These are phyloP conservation scores for Candida ortonii DNA, from an alignment of 805 yeast species.

Conservation along the genomic window DNA sequence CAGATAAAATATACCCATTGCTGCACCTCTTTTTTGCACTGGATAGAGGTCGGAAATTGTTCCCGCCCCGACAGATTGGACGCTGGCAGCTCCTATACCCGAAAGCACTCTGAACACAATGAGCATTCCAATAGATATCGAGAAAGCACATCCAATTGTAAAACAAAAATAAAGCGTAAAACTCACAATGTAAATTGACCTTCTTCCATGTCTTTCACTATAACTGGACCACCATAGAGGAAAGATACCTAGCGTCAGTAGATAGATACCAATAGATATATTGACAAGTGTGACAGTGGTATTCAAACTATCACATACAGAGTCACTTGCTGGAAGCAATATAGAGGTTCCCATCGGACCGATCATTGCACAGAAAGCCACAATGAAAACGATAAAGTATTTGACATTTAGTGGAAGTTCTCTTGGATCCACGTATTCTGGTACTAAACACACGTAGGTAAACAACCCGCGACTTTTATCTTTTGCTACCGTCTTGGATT, in stretches of 20 bases:
- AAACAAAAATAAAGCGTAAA: conserved; percentile 63
- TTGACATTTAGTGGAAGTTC: conserved; percentile 53
- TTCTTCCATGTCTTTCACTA: conserved; percentile 71
- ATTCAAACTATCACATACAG: conserved; percentile 50
- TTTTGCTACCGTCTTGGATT: conserved; percentile 32
- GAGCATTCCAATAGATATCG: conserved; percentile 58
- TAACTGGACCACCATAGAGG: conserved; percentile 90
- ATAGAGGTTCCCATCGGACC: conserved; percentile 93
- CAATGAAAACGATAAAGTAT: conserved; percentile 53
- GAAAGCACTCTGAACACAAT: conserved; percentile 67
- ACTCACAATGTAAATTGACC: conserved; percentile 69
- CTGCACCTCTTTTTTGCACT: conserved; percentile 68
- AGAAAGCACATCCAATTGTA: conserved; percentile 67
- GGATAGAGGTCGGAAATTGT: conserved; percentile 72
- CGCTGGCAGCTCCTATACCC: conserved; percentile 83
- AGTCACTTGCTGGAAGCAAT: conserved; percentile 71
- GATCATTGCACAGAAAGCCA: conserved; percentile 70
- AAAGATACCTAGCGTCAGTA: conserved; percentile 69
- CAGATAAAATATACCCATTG: conserved; percentile 75
- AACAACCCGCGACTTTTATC: conserved; percentile 58
- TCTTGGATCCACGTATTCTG: conserved; percentile 74
- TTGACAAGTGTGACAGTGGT: conserved; percentile 64
- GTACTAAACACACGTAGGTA: conserved; percentile 47
- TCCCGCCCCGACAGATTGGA: conserved; percentile 88
- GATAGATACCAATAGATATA: conserved; percentile 75